These are phyloP conservation scores for Cornus kousa DNA, from an alignment of 148 eudicot species.

Conservation along the genomic window DNA sequence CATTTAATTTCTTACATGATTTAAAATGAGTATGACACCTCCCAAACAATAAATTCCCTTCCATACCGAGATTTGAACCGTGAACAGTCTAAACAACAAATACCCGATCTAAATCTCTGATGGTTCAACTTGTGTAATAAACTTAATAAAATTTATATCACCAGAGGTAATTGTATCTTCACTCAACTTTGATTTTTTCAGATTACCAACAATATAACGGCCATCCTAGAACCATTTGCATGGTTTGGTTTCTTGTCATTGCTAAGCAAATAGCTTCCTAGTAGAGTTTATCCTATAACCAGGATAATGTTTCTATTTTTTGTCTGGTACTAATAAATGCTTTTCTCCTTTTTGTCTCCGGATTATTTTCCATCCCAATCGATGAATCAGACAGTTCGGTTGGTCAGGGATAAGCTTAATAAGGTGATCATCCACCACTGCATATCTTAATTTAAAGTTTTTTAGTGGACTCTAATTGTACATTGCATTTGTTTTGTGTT, in stretches of 20 bases:
- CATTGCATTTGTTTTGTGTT: background rate
- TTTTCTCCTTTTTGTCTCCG: constrained; percentile 21
- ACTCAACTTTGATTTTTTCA: too few species aligned
- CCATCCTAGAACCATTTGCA: background rate
- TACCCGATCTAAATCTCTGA: too few species aligned
- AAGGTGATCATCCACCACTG: constrained; percentile 40
- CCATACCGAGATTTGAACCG: too few species aligned
- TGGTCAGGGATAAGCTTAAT: constrained; percentile 71
- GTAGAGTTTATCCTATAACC: background rate
- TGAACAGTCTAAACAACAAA: background rate
- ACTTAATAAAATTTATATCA: too few species aligned
- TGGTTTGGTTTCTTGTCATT: background rate
- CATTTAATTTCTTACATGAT: background rate
- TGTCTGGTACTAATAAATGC: too few species aligned
- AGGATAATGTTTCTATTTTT: background rate
- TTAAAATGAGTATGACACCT: background rate
- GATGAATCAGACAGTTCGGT: constrained; percentile 73
- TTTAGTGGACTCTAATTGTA: background rate
- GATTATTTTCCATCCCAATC: constrained; percentile 72
- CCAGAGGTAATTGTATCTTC: too few species aligned
- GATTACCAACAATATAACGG: background rate
- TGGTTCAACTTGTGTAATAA: too few species aligned
- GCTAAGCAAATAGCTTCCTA: background rate
- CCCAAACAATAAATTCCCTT: too few species aligned
- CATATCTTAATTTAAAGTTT: background rate